Percentiles rank a stretch among this genome's conserved stretches.
Conservation (phyloP, 2,329 filamentous ascomycete species). For the Aspergillus uvarum region DNA sequence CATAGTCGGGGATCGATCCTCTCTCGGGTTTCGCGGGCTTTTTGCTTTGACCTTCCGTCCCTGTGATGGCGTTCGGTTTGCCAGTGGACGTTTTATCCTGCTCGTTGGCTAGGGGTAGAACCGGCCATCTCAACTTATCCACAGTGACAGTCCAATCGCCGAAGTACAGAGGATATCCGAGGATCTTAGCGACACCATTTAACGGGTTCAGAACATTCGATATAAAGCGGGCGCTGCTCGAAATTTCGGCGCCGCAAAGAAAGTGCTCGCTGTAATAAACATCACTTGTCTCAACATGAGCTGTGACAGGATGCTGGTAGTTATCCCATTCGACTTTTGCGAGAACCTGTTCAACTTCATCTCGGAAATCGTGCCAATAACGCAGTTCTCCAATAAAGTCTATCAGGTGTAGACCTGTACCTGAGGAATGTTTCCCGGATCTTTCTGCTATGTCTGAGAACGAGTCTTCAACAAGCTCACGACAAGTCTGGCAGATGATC, state of each 20-base stretch:
- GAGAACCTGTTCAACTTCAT: neutral
- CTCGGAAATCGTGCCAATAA: neutral
- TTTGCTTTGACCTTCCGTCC: too few species aligned
- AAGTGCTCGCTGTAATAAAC: neutral
- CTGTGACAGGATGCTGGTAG: neutral
- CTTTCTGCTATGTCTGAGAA: too few species aligned
- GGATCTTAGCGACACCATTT: neutral
- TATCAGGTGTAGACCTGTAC: neutral
- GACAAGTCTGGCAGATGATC: too few species aligned
- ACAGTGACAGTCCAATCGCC: neutral
- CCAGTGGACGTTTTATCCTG: neutral
- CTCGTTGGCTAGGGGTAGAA: neutral
- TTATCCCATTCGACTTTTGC: neutral
- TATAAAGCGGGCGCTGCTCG: neutral
- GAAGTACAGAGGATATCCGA: neutral
- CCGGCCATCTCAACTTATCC: neutral
- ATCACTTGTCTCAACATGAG: neutral
- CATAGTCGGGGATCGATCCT: neutral
- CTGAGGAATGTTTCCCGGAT: neutral
- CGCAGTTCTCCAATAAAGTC: neutral
- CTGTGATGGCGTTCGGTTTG: too few species aligned
- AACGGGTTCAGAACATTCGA: neutral
- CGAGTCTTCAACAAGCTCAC: too few species aligned
- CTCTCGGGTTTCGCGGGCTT: too few species aligned
- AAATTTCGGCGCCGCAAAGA: constrained; percentile 2